Evolutionary conservation across 176 grass and related monocot genomes (phyloP), one percentile per base, ranked within the genome.

Genomic region (Aegilops bicornis): DNA sequence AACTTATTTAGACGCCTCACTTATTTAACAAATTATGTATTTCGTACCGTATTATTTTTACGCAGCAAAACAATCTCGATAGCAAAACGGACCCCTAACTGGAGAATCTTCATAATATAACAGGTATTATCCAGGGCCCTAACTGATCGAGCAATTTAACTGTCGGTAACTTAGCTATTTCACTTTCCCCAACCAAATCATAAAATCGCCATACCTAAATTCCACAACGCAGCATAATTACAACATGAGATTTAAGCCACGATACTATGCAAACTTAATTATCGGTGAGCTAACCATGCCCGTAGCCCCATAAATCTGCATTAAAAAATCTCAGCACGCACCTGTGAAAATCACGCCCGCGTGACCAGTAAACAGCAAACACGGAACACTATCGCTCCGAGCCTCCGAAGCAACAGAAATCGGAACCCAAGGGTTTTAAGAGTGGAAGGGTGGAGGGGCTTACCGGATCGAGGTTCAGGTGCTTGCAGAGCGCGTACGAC

Each of bases 401-500:
- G 64, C 17, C 69, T 77, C 69, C 37, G 39, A 85, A 73, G 43
- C 43, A 73, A 77, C 12, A 2, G 72, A 42, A 72, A 82, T 24
- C 47, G 33, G 29, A 61, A 20, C 12, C 27, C 1, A 35, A 15
- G 7, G 23, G 81, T 6, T 84, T 2, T 73, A 42, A 7, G 24
- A 19, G 30, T 9, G 1, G 25, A 48, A 9, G 1, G 30, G 0
- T 3, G n/a, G 11, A n/a, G 31, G 3, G 1, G 10, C 71, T 83
- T 60, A 98, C 93, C 5, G 91, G 66, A 90, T 98, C 91, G 77
- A 89, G 23, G 54, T 83, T 78, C n/a, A 92, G 78, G 75, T 88
- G 86, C 68, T 89, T 95, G 91, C 86, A 92, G 69, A 98, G 91
- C 63, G 91, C 93, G 70, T 81, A 81, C 56, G 78, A 86, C 62